Base-by-base conservation (phyloP, 139 green algal species). In the Chlorella sp. region DNA sequence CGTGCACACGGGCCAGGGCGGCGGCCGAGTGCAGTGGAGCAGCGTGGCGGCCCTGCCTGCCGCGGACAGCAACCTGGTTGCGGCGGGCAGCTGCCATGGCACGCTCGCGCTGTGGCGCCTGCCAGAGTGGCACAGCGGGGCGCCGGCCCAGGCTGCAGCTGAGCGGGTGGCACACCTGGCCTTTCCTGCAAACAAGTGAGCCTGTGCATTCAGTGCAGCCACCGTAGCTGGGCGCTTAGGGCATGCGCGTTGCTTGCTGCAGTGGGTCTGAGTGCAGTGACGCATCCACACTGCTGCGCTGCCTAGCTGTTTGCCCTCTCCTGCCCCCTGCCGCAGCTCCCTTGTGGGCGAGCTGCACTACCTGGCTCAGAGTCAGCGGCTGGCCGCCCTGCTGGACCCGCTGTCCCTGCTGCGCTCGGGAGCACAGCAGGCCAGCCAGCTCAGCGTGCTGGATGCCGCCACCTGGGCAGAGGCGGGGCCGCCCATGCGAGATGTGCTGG, bases 371-470 rank as follows among this genome's bases (percentile, higher is more conserved):
- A 22, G 48, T 8, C 1, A 34, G 13, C 62, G n/a, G 43, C 68
- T 76, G 65, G 80, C 80, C 1, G 67, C 30, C 26, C 65, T 84
- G 46, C 67, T 56, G 43, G 65, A 78, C 34, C n/a, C 28, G 65
- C 80, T 76, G 65, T 34, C n/a, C 38, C n/a, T 77, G 44, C 65
- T 76, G 80, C 41, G 44, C 46, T 28, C 58, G 0, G 38, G 7
- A 67, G 44, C 48, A 34, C 65, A 73, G 64, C 79, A 84, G 79
- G 41, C n/a, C 64, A 75, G 78, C 64, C 30, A 5, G 28, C 65
- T 84, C 65, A 77, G 80, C 65, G 34, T 84, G 65, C 34, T 84
- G 34, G 80, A 84, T 6, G 41, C 48, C 24, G 44, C 44, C 34
- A 76, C 9, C 44, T 76, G 80, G 80, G 19, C 17, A 1, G 13